Evolutionary conservation across 1,139 yeast species (phyloP), one percentile per base, ranked within the genome.

Genomic region (Geotrichum restrictum): DNA sequence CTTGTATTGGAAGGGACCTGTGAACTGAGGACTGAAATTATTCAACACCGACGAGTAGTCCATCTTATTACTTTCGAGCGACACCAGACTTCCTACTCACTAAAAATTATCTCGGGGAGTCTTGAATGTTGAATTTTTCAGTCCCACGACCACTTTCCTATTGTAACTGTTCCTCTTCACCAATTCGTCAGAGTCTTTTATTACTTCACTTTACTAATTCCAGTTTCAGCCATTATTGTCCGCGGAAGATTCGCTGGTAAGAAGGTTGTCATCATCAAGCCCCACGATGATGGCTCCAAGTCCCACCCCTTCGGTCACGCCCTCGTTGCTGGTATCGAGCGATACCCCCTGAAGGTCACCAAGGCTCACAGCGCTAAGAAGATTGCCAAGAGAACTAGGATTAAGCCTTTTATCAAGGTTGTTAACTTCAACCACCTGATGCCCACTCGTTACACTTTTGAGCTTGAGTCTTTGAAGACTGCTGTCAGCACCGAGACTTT

Each of bases 171-270:
- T 14, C 32, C 19, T 14, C 32, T 22, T 19, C 44, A 18, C 11
- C n/a, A 22, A 21, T 18, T 24, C 29, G 14, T 41, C 3, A 5
- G 4, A 8, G 11, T 32, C 11, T 32, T 3, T 5, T 16, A 3
- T 29, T n/a, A n/a, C n/a, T n/a, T n/a, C n/a, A n/a, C 18, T 18
- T 32, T 19, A 18, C 47, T 43, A 32, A 33, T 39, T 18, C 39
- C 18, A 10, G 45, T 32, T 54, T 57, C 73, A 87, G 98, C 98
- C 81, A 91, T 93, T 80, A 91, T 93, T 77, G 96, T 93, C 78
- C 94, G 98, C 79, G 99, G 99, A 75, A 94, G 98, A 83, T 93
- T 83, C 88, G 99, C 99, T 76, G 99, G 99, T 83, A 93, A 91
- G 88, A 94, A 94, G 87, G 98, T 94, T 67, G 98, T 94, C 76